Conservation (phyloP, 23 red algal species). For the Gracilaria domingensis region DNA sequence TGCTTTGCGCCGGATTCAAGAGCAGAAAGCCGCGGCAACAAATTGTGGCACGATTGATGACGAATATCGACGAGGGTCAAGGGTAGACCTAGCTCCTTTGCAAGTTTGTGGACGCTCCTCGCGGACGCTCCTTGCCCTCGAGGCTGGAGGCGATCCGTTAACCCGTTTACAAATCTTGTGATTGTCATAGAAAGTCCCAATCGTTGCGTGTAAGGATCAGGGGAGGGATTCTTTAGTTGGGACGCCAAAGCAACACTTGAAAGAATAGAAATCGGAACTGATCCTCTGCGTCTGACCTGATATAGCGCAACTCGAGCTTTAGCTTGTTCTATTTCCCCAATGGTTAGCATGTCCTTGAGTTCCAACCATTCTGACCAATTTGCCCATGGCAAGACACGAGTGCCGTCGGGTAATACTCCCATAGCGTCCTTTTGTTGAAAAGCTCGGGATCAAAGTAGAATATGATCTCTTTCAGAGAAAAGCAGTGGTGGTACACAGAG, state of each 20-base stretch:
- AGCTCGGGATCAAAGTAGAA: not conserved
- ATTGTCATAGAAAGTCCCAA: constrained; percentile 67
- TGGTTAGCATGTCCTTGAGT: constrained; percentile 36
- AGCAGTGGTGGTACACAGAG: not conserved
- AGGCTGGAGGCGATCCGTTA: constrained; percentile 66
- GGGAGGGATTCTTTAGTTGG: constrained; percentile 40
- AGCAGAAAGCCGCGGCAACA: constrained; percentile 38
- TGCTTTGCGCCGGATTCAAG: constrained; percentile 43
- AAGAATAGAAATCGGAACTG: constrained; percentile 48
- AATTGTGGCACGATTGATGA: constrained; percentile 58
- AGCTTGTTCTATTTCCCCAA: constrained; percentile 11
- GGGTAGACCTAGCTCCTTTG: constrained; percentile 36
- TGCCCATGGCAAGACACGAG: constrained; percentile 64
- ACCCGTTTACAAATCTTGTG: constrained; percentile 59
- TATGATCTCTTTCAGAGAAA: not conserved
- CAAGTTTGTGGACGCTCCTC: constrained; percentile 40
- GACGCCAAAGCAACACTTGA: constrained; percentile 38
- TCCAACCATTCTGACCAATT: constrained; percentile 69
- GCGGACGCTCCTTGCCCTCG: constrained; percentile 33
- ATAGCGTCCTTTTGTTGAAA: not conserved
- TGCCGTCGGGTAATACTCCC: constrained; percentile 28
- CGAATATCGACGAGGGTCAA: constrained; percentile 69
- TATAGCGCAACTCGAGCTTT: constrained; percentile 19
- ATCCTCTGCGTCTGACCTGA: constrained; percentile 32
- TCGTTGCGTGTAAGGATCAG: constrained; percentile 47